Evolutionary conservation across 192 early-diverging fungal species (phyloP).

Genomic region (Fimicolochytrium jonesii): DNA sequence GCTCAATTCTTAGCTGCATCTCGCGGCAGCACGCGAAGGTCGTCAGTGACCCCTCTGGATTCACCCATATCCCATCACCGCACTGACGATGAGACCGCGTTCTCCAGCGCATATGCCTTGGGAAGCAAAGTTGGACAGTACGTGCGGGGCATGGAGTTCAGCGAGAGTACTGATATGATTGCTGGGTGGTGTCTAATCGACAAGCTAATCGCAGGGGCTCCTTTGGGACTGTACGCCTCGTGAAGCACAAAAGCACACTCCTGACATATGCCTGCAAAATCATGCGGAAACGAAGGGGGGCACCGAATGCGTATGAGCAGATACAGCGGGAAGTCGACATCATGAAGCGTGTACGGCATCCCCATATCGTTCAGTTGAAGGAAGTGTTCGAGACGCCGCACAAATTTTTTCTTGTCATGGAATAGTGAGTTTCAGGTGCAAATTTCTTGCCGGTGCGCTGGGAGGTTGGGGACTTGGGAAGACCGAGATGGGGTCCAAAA

Average conservation of each 20-base stretch:
- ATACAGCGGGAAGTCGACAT: slow-evolving; percentile 44
- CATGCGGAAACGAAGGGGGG: slow-evolving; percentile 38
- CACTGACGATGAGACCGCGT: neutral
- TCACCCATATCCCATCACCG: neutral
- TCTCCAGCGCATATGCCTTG: neutral
- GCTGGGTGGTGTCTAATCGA: neutral
- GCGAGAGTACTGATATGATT: neutral
- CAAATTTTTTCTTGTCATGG: slow-evolving; percentile 50
- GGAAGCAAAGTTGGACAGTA: slow-evolving; percentile 20
- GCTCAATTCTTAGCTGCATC: too few relatives aligned
- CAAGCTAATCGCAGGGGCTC: slow-evolving; percentile 34
- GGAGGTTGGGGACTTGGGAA: too few relatives aligned
- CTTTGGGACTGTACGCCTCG: slow-evolving; percentile 44
- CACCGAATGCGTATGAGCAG: slow-evolving; percentile 39
- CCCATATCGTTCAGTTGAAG: slow-evolving; percentile 36
- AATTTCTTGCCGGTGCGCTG: too few relatives aligned
- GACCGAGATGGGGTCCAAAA: too few relatives aligned
- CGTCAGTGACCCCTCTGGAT: too few relatives aligned
- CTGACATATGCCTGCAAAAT: slow-evolving; percentile 48
- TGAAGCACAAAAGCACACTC: slow-evolving; percentile 31
- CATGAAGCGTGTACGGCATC: slow-evolving; percentile 46
- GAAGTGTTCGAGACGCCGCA: slow-evolving; percentile 50
- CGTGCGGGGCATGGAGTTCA: neutral
- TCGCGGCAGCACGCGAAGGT: too few relatives aligned
- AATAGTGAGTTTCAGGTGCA: slow-evolving; percentile 45